Conservation (phyloP, 257 asterid species). For the Fraxinus americana region DNA sequence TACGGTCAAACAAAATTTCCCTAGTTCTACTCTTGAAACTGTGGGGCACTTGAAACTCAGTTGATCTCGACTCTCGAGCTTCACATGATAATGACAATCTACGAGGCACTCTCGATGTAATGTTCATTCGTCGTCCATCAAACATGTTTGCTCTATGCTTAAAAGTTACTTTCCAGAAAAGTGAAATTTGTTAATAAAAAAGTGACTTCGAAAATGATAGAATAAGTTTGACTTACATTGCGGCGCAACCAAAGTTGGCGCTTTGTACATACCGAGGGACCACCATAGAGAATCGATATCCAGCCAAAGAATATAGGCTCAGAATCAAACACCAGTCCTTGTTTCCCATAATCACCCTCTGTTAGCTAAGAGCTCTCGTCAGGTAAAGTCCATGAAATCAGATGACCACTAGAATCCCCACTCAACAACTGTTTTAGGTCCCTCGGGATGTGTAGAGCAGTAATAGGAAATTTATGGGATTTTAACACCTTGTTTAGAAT, state of each 20-base stretch:
- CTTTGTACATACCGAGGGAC: slow-evolving; percentile 5
- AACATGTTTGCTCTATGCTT: neutral
- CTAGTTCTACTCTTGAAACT: slow-evolving; percentile 28
- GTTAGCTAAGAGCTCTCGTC: slow-evolving; percentile 71
- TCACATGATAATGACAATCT: slow-evolving; percentile 15
- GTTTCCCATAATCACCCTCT: slow-evolving; percentile 56
- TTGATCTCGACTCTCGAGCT: neutral
- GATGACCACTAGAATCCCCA: slow-evolving; percentile 84
- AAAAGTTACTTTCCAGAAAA: neutral
- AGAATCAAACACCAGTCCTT: slow-evolving; percentile 15
- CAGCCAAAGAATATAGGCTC: slow-evolving; percentile 22
- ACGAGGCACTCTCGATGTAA: slow-evolving; percentile 15
- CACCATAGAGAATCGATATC: slow-evolving; percentile 18
- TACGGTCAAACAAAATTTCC: slow-evolving; percentile 20
- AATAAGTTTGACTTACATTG: neutral
- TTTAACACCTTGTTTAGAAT: slow-evolving; percentile 82
- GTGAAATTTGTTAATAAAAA: neutral
- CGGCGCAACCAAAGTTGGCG: neutral
- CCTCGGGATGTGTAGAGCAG: slow-evolving; percentile 73
- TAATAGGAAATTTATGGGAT: slow-evolving; percentile 76
- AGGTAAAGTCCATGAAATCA: slow-evolving; percentile 85
- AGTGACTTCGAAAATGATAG: neutral
- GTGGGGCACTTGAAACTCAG: slow-evolving; percentile 16
- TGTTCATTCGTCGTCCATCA: neutral
- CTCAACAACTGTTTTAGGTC: slow-evolving; percentile 85